Percentiles rank a stretch among this genome's conserved stretches.
These are phyloP conservation scores for Phytopythium helicoides DNA, from an alignment of 352 stramenopile genomes.

Conservation along the genomic window DNA sequence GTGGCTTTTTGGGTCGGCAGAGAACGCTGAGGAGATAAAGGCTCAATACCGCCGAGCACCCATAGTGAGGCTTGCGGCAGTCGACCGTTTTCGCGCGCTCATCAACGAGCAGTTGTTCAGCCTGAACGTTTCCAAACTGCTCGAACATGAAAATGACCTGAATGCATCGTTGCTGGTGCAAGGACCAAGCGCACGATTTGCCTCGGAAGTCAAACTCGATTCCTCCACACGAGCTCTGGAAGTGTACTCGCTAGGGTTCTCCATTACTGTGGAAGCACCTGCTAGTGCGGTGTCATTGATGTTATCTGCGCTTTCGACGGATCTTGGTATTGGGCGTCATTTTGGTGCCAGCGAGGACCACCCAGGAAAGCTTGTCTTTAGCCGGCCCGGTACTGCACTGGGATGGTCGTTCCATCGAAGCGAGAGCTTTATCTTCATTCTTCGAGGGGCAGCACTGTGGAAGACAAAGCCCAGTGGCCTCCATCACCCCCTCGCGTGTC, in stretches of 20 bases:
- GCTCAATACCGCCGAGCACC: slow-evolving; percentile 12
- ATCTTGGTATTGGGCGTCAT: slow-evolving; percentile 23
- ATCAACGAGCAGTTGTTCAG: slow-evolving; percentile 24
- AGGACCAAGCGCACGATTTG: slow-evolving; percentile 1
- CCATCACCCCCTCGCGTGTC: slow-evolving; percentile 18
- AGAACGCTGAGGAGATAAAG: slow-evolving; percentile 23
- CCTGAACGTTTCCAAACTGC: slow-evolving; percentile 18
- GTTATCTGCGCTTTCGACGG: slow-evolving; percentile 20
- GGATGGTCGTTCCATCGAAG: slow-evolving; percentile 43
- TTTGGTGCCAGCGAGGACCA: slow-evolving; percentile 13
- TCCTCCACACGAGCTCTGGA: slow-evolving; percentile 13
- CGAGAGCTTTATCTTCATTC: slow-evolving; percentile 39
- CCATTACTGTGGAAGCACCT: slow-evolving; percentile 27
- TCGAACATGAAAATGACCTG: slow-evolving; percentile 21
- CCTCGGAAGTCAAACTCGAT: slow-evolving; percentile 7
- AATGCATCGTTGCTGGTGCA: slow-evolving; percentile 9
- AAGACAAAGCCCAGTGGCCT: slow-evolving; percentile 18
- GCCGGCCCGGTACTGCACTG: slow-evolving; percentile 8
- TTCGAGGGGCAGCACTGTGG: slow-evolving; percentile 30
- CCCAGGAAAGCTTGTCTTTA: neutral
- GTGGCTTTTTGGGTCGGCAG: slow-evolving; percentile 27
- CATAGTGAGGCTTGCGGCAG: slow-evolving; percentile 15
- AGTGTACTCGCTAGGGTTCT: slow-evolving; percentile 11
- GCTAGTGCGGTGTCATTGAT: slow-evolving; percentile 13
- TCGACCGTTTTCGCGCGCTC: slow-evolving; percentile 34